Conservation (phyloP, 805 yeast genomes). For the Yamadazyma paraphyllophila region DNA sequence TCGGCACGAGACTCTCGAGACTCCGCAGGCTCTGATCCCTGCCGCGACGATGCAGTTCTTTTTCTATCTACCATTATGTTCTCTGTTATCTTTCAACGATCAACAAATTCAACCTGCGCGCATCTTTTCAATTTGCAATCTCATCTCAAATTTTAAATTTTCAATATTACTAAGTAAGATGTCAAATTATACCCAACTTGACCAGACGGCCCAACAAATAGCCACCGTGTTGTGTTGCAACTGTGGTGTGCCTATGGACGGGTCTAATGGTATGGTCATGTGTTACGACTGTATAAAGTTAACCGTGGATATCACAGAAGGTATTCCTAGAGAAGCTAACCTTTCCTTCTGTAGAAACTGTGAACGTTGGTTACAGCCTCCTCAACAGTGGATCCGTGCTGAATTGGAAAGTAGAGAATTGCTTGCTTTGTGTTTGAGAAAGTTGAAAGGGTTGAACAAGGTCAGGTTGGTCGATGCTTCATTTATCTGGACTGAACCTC, state of each 20-base stretch:
- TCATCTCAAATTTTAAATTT: slow-evolving; percentile 1
- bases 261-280: slow-evolving; percentile 89
- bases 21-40: not conserved
- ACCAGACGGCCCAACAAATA: slow-evolving; percentile 24
- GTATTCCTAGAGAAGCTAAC: slow-evolving; percentile 88
- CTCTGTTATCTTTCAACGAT: not conserved
- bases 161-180: slow-evolving; percentile 18
- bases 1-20: not conserved
- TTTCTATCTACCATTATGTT: slow-evolving; percentile 33
- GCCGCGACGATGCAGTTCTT: slow-evolving; percentile 18
- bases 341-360: slow-evolving; percentile 95
- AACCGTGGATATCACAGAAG: slow-evolving; percentile 90
- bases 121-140: slow-evolving; percentile 14
- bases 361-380: slow-evolving; percentile 94
- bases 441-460: slow-evolving; percentile 81
- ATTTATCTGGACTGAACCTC: slow-evolving; percentile 99
- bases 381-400: slow-evolving; percentile 88
- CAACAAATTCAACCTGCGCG: not conserved
- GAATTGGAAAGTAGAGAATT: slow-evolving; percentile 90
- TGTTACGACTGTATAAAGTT: slow-evolving; percentile 96
- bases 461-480: slow-evolving; percentile 90
- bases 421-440: slow-evolving; percentile 83
- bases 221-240: slow-evolving; percentile 96
- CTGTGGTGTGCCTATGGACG: slow-evolving; percentile 99
- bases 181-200: slow-evolving; percentile 50